Base-by-base conservation (phyloP, 768 basidiomycete genomes). In the Mycena vulgaris region DNA sequence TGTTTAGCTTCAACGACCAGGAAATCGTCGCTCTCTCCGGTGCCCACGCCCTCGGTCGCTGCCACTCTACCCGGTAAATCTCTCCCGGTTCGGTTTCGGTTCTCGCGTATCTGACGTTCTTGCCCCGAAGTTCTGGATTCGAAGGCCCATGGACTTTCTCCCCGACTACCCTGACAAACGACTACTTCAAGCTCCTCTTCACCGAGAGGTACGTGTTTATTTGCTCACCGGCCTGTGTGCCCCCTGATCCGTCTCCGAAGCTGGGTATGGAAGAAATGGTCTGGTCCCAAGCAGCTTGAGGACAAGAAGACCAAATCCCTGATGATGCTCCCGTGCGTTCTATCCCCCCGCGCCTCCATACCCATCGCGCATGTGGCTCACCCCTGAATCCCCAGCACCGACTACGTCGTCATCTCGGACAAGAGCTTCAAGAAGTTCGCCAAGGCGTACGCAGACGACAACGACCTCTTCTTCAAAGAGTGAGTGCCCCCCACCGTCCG, bases 61-160 rank as follows among this genome's bases (percentile, higher is more conserved):
- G 96, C 88, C 97, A 99, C 86, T 66, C 85, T 66, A 88, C 94
- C 81, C 90, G 95, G 88, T 89, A 77, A 73, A 83, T 74, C 8
- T 52, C 19, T 45, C 42, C 19, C 42, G n/a, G n/a, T n/a, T n/a
- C n/a, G n/a, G n/a, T n/a, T n/a, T n/a, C n/a, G n/a, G n/a, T n/a
- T n/a, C n/a, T n/a, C n/a, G n/a, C 21, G 21, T 40, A 48, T 39
- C 4, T 75, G 10, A 16, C 17, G 35, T 11, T 56, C 13, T 51
- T 48, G 23, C 49, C 23, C 1, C 25, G 30, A 33, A 87, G 89
- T 60, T 94, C 93, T 66, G 94, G 94, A 47, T 97, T 92, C 79
- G 91, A 94, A 9, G 95, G 94, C 14, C 95, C 94, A n/a, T 96
- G 94, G 95, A 96, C 96, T 2, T 96, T 97, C 89, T 94, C 95